Evolutionary conservation across 75 land plant genomes (phyloP).

Genomic region (Pseudotsuga menziesii): DNA sequence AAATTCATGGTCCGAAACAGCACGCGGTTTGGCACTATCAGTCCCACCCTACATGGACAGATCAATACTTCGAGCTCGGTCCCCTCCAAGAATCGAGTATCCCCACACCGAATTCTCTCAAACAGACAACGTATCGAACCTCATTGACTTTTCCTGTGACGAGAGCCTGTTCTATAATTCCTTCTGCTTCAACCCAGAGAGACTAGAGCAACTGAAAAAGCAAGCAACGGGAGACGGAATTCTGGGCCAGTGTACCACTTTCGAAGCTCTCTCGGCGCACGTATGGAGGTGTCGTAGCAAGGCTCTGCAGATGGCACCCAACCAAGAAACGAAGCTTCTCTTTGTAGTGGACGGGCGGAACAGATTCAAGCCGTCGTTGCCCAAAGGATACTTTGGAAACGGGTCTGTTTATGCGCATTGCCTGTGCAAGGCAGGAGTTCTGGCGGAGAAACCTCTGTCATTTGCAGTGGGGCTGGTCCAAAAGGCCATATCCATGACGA

Average conservation of each 20-base stretch:
- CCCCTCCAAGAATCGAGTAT: constrained; percentile 22
- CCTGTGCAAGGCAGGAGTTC: constrained; percentile 46
- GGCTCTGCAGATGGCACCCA: constrained; percentile 46
- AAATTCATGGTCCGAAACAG: constrained; percentile 40
- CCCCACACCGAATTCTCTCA: constrained; percentile 54
- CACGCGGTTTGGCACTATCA: constrained; percentile 31
- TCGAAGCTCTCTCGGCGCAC: constrained; percentile 77
- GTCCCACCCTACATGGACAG: constrained; percentile 31
- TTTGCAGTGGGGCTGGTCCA: constrained; percentile 59
- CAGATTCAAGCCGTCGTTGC: constrained; percentile 63
- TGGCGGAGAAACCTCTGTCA: constrained; percentile 45
- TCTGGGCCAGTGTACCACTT: constrained; percentile 64
- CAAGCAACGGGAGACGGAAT: constrained; percentile 49
- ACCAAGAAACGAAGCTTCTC: constrained; percentile 74
- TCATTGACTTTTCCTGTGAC: constrained; percentile 21
- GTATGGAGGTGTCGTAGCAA: constrained; percentile 65
- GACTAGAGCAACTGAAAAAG: constrained; percentile 46
- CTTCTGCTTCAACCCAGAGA: constrained; percentile 48
- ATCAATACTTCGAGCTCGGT: constrained; percentile 19
- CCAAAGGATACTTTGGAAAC: constrained; percentile 77
- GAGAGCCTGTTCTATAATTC: constrained; percentile 45
- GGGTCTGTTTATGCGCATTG: constrained; percentile 74
- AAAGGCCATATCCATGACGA: constrained; percentile 60
- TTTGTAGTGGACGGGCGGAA: constrained; percentile 86
- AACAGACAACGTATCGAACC: constrained; percentile 50